These are phyloP conservation scores for Fusarium scirpi DNA, from an alignment of 2,329 filamentous ascomycete genomes.

Conservation along the genomic window DNA sequence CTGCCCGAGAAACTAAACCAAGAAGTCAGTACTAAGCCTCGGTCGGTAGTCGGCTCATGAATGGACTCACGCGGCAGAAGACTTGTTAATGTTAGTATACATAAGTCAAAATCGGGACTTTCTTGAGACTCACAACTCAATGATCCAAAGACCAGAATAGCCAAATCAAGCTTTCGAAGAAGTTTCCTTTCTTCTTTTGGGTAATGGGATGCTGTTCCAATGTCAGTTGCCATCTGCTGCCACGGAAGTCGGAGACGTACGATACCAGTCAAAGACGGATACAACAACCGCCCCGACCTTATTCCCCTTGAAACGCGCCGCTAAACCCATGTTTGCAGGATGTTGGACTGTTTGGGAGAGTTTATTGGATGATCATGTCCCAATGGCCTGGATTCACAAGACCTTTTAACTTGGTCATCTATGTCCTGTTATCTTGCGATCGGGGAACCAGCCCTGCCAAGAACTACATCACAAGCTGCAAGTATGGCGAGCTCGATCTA, in stretches of 20 bases:
- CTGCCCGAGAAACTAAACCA: not conserved
- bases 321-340: not conserved
- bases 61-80: not conserved
- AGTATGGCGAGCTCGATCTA: not conserved
- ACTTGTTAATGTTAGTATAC: not conserved
- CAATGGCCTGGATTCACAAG: not conserved
- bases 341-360: fast-evolving
- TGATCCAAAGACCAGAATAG: not conserved
- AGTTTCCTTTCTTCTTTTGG: slow-evolving; percentile 4
- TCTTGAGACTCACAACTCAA: not conserved
- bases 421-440: not conserved
- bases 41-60: fast-evolving
- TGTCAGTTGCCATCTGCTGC: not conserved
- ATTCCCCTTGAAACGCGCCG: not conserved
- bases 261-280: slow-evolving; percentile 12
- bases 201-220: not conserved
- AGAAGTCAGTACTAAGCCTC: not conserved
- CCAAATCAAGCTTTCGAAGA: slow-evolving; percentile 4
- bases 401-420: not conserved
- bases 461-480: not conserved
- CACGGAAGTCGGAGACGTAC: not conserved
- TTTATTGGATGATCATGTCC: not conserved
- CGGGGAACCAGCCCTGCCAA: too few species aligned
- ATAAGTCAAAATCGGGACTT: not conserved
- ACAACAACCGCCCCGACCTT: not conserved